Evolutionary conservation across 2,329 filamentous ascomycete species (phyloP).

Genomic region (Pyricularia sp.): DNA sequence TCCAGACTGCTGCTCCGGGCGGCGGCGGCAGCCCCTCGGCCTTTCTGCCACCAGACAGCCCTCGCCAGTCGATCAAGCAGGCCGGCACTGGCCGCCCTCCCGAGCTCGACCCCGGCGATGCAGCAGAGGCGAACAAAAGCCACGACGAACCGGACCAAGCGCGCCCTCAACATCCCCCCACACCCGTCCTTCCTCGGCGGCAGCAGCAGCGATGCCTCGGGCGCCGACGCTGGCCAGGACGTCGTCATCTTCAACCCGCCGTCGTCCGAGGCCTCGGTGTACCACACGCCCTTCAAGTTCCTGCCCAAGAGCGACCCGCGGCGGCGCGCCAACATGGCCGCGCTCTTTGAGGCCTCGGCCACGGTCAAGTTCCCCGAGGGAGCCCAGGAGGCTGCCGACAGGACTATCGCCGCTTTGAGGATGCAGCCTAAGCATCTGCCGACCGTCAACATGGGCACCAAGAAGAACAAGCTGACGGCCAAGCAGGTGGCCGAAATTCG

Average conservation of each 20-base stretch:
- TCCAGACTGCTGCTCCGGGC: background rate
- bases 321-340: conserved; percentile 36
- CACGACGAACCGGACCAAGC: conserved; percentile 43
- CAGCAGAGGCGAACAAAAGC: conserved; percentile 23
- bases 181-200: conserved; percentile 46
- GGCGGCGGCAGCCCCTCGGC: background rate
- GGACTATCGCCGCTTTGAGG: background rate
- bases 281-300: conserved; percentile 59
- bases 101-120: background rate
- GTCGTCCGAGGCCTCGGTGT: conserved; percentile 38
- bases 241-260: conserved; percentile 41
- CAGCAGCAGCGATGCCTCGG: conserved; percentile 13
- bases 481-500: conserved; percentile 53
- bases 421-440: conserved; percentile 6
- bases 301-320: conserved; percentile 48
- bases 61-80: background rate
- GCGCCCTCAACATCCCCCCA: conserved; percentile 48
- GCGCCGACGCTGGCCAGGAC: conserved; percentile 24
- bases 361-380: background rate
- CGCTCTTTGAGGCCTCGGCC: conserved; percentile 26
- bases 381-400: conserved; percentile 7
- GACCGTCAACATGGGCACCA: conserved; percentile 6
- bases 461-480: conserved; percentile 33
- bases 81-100: background rate
- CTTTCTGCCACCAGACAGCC: background rate